Evolutionary conservation across 148 eudicot species (phyloP).

Genomic region (Silene uniflora): DNA sequence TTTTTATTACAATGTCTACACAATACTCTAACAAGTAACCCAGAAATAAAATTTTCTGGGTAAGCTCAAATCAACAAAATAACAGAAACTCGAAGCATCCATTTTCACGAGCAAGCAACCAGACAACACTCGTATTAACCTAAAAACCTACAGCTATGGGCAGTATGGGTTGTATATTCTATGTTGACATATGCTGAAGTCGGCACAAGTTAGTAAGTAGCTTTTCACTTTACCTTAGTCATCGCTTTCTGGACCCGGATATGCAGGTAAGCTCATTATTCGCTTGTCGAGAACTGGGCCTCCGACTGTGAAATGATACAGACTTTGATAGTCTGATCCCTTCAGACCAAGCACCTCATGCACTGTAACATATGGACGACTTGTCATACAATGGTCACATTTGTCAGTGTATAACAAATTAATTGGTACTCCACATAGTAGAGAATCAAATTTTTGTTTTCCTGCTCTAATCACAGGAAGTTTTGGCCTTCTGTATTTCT

Average conservation of each 20-base stretch:
- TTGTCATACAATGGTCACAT: not conserved
- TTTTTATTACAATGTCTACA: too few species aligned
- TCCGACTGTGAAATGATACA: slow-evolving; percentile 88
- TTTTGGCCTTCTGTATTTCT: not conserved
- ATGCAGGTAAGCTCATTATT: slow-evolving; percentile 91
- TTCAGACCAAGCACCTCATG: slow-evolving; percentile 77
- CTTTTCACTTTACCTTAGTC: slow-evolving; percentile 26
- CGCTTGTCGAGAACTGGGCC: slow-evolving; percentile 74
- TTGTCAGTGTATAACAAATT: not conserved
- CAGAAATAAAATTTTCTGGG: too few species aligned
- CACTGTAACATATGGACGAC: slow-evolving; percentile 38
- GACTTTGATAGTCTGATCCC: slow-evolving; percentile 72
- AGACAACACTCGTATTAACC: not conserved
- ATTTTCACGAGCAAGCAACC: not conserved
- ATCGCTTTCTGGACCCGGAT: slow-evolving; percentile 76
- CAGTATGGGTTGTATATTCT: not conserved
- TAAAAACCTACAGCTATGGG: not conserved
- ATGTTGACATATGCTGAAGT: not conserved
- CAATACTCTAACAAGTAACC: too few species aligned
- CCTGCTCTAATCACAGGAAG: not conserved
- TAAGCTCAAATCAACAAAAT: too few species aligned
- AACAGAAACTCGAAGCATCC: not conserved
- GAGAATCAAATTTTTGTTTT: too few species aligned
- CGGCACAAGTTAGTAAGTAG: not conserved
- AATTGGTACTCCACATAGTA: too few species aligned